Evolutionary conservation across 495 filamentous ascomycete genomes (phyloP).

Genomic region (Penicillium coprophilum): DNA sequence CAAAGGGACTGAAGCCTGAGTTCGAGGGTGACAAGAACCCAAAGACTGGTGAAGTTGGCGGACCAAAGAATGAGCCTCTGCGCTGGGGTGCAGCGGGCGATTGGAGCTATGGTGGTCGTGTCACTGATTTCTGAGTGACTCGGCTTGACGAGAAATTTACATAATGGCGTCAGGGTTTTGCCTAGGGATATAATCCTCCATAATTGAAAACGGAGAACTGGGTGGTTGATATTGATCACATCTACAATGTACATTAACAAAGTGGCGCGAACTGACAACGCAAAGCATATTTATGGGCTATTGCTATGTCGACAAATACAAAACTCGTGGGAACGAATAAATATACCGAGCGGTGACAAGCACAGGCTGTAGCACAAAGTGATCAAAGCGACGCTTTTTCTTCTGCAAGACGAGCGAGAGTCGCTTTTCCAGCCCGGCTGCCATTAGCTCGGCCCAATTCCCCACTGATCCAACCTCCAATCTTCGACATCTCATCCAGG

Average conservation of each 20-base stretch:
- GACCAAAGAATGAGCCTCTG: slow-evolving; percentile 96
- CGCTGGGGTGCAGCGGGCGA: slow-evolving; percentile 80
- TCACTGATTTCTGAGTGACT: slow-evolving; percentile 77
- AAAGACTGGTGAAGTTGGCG: slow-evolving; percentile 92
- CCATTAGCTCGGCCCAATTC: slow-evolving; percentile 77
- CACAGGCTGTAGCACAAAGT: background rate
- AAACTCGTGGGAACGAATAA: background rate
- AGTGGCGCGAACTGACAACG: background rate
- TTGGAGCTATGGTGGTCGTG: slow-evolving; percentile 94
- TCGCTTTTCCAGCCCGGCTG: slow-evolving; percentile 75
- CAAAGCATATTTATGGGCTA: background rate
- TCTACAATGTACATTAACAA: slow-evolving; percentile 4
- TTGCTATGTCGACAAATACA: background rate
- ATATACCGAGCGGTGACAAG: background rate
- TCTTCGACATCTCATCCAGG: slow-evolving; percentile 73
- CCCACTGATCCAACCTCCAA: slow-evolving; percentile 85
- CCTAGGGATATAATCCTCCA: background rate
- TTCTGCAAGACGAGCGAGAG: slow-evolving; percentile 49
- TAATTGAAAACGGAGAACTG: background rate
- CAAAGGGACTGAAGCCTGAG: slow-evolving; percentile 77
- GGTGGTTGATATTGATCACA: background rate
- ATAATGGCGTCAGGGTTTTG: slow-evolving; percentile 27
- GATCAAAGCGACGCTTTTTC: slow-evolving; percentile 29
- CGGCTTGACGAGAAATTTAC: slow-evolving; percentile 6
- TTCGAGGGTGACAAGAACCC: slow-evolving; percentile 94